phyloP scores from a whole-genome alignment of 2,329 filamentous ascomycete genomes.

The Cercospora citrullina region DNA sequence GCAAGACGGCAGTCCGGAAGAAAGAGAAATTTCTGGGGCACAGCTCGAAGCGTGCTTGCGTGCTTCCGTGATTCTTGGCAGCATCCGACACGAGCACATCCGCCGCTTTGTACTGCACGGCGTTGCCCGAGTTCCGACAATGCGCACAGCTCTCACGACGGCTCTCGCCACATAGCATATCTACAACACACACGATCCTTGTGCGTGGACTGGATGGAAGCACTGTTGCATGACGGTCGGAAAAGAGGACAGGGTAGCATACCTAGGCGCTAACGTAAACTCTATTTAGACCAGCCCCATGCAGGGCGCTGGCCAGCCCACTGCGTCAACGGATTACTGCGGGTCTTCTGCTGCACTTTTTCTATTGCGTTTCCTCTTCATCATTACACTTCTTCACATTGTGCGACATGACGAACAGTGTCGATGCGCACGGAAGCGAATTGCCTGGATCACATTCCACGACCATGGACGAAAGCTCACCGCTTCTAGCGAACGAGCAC shows the following conservation, averaged over 20 bases:
- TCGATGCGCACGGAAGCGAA: background rate
- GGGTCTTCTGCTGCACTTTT: slow-evolving; percentile 6
- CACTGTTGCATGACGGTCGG: background rate
- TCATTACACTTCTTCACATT: background rate
- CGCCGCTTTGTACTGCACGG: background rate
- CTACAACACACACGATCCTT: background rate
- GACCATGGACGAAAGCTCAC: slow-evolving; percentile 21
- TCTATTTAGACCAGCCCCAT: background rate
- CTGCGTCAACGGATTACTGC: slow-evolving; percentile 1
- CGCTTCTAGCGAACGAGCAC: slow-evolving; percentile 18
- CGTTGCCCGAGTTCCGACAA: background rate
- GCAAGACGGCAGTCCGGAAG: background rate
- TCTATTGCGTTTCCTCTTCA: background rate
- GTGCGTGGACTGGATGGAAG: background rate
- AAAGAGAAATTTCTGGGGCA: slow-evolving; percentile 9
- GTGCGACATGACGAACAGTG: background rate
- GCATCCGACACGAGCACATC: background rate
- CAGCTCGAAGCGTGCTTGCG: background rate
- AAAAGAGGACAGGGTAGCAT: background rate
- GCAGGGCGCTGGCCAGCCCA: slow-evolving; percentile 1
- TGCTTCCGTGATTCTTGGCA: background rate
- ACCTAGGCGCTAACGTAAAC: background rate
- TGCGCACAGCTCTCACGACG: background rate
- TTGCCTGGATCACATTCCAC: background rate
- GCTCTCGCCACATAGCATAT: background rate